These are phyloP conservation scores for Meripilus lineatus DNA, from an alignment of 1,284 basidiomycete species.

Conservation along the genomic window DNA sequence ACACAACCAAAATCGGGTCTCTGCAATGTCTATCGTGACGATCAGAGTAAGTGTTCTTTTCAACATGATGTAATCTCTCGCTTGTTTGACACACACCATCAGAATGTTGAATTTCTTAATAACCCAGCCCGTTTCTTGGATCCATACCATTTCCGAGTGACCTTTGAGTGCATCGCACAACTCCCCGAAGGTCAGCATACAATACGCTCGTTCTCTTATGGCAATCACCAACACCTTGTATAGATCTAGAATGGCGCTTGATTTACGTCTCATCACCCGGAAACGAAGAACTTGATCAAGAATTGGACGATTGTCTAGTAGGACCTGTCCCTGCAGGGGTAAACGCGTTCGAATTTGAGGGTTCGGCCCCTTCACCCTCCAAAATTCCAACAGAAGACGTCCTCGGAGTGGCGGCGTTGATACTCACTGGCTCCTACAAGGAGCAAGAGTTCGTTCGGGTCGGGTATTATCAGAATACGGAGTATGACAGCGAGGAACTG, in stretches of 20 bases:
- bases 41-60: slow-evolving; percentile 8
- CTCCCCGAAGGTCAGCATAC: slow-evolving; percentile 75
- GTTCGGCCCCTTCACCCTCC: slow-evolving; percentile 61
- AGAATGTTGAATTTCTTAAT: slow-evolving; percentile 88
- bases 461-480: slow-evolving; percentile 99
- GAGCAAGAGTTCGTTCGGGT: slow-evolving; percentile 98
- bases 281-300: slow-evolving; percentile 90
- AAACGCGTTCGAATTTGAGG: slow-evolving; percentile 97
- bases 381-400: slow-evolving; percentile 83
- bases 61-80: neutral
- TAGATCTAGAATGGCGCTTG: slow-evolving; percentile 96
- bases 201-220: neutral
- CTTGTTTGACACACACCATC: neutral
- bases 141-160: slow-evolving; percentile 91
- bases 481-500: slow-evolving; percentile 94
- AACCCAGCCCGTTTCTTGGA: slow-evolving; percentile 92
- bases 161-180: slow-evolving; percentile 95
- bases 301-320: slow-evolving; percentile 93
- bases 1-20: no score
- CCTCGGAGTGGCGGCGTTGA: slow-evolving; percentile 86
- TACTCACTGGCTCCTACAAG: slow-evolving; percentile 85
- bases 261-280: slow-evolving; percentile 97
- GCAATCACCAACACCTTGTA: neutral
- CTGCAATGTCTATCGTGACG: slow-evolving; percentile 3
- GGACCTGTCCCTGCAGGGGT: slow-evolving; percentile 93